A percentile compares a stretch with the other conserved stretches of the same genome.
These are phyloP conservation scores for Alternaria alternata DNA, from an alignment of 2,329 filamentous ascomycete genomes.

Conservation along the genomic window DNA sequence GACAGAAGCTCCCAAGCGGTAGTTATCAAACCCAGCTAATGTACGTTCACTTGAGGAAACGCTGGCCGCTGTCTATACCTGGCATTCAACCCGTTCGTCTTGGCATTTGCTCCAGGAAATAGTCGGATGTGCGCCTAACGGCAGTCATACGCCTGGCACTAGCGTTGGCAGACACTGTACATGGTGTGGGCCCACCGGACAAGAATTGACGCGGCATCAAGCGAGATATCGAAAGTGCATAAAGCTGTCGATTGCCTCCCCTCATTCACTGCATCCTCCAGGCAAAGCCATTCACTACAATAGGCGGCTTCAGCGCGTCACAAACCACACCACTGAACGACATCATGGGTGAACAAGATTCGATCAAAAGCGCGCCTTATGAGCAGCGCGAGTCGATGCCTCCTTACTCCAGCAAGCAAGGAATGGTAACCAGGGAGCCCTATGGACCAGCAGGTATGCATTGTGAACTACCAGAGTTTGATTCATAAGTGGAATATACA, in stretches of 20 bases:
- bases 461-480: not conserved
- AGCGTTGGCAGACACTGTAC: constrained; percentile 13
- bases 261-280: not conserved
- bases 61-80: not conserved
- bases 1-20: not conserved
- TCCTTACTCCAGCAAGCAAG: constrained; percentile 22
- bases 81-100: not conserved
- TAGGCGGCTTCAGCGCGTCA: constrained; percentile 6
- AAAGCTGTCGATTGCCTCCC: constrained; percentile 11
- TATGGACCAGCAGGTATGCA: constrained; percentile 45
- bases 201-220: constrained; percentile 15
- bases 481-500: not conserved
- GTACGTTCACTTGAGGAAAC: not conserved
- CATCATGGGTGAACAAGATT: constrained; percentile 26
- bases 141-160: constrained; percentile 12
- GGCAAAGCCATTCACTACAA: not conserved
- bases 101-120: constrained; percentile 1
- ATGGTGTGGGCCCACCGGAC: constrained; percentile 15
- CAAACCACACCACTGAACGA: constrained; percentile 6
- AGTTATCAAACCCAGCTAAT: not conserved
- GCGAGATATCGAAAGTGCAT: constrained; percentile 7
- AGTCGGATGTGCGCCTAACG: constrained; percentile 4
- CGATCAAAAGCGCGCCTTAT: constrained; percentile 28
- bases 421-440: constrained; percentile 32
- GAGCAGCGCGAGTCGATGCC: constrained; percentile 33